Percentiles rank a stretch among this genome's conserved stretches.
Conservation (phyloP, 176 grass and related monocot genomes). For the Oryza glumipatula region DNA sequence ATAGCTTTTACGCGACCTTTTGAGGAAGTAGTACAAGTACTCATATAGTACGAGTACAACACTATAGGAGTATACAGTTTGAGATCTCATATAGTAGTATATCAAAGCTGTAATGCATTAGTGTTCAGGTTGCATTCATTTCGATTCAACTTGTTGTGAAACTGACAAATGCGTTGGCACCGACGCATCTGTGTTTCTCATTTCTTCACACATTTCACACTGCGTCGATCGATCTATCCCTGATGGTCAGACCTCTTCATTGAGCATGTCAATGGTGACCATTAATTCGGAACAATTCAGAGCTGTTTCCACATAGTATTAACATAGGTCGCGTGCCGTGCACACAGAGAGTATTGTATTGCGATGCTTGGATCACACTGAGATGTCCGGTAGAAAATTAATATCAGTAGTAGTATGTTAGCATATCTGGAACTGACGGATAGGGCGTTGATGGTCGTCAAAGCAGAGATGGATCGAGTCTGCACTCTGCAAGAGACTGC, state of each 20-base stretch:
- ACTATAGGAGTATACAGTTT: background rate
- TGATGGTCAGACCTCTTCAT: background rate
- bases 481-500: background rate
- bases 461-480: background rate
- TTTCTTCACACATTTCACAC: conserved; percentile 25
- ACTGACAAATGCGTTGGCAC: conserved; percentile 10
- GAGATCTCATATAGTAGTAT: background rate
- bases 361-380: background rate
- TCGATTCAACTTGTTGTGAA: background rate
- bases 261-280: background rate
- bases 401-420: background rate
- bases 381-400: background rate
- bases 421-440: background rate
- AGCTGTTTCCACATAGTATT: background rate
- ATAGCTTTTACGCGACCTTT: background rate
- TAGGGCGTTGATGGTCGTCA: background rate
- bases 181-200: background rate
- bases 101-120: background rate
- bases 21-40: background rate
- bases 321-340: background rate
- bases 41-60: no score
- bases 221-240: background rate
- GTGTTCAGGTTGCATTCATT: background rate
- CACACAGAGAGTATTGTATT: background rate
- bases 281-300: background rate